Evolutionary conservation across 2,329 filamentous ascomycete genomes (phyloP).

Genomic region (Orbilia brochopaga): DNA sequence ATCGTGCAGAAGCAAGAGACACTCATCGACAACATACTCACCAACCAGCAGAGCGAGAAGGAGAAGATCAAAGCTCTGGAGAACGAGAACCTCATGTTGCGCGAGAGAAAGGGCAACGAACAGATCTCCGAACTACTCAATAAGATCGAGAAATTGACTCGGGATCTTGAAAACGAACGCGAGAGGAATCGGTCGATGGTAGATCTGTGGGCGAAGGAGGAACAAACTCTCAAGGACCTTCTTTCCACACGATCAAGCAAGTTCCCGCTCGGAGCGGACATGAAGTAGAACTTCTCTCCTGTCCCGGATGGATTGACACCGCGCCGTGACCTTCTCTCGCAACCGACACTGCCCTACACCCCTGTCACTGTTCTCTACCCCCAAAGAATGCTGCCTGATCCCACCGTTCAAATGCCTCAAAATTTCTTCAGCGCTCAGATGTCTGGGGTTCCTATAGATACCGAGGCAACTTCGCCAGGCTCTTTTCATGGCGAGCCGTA

Average conservation of each 20-base stretch:
- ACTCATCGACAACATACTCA: constrained; percentile 46
- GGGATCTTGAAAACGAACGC: constrained; percentile 43
- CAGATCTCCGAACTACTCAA: constrained; percentile 43
- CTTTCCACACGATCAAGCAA: constrained; percentile 41
- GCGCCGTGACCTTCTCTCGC: too few relatives aligned
- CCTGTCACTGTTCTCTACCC: neutral
- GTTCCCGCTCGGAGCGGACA: constrained; percentile 44
- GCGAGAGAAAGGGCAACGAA: constrained; percentile 38
- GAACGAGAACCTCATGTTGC: constrained; percentile 30
- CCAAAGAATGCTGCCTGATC: neutral
- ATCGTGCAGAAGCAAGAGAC: constrained; percentile 49
- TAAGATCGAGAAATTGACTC: constrained; percentile 44
- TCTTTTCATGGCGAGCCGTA: too few relatives aligned
- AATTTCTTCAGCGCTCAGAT: too few relatives aligned
- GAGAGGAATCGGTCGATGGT: constrained; percentile 43
- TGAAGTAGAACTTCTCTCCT: constrained; percentile 16
- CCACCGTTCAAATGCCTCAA: neutral
- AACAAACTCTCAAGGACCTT: constrained; percentile 40
- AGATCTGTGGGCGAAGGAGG: constrained; percentile 41
- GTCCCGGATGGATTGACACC: neutral
- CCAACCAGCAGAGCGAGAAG: constrained; percentile 47
- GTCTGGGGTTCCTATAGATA: too few relatives aligned
- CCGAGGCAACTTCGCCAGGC: too few relatives aligned
- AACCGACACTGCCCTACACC: neutral
- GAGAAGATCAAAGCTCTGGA: constrained; percentile 39